Conservation (phyloP, 1,139 yeast genomes). For the Nakaseomyces sp. region DNA sequence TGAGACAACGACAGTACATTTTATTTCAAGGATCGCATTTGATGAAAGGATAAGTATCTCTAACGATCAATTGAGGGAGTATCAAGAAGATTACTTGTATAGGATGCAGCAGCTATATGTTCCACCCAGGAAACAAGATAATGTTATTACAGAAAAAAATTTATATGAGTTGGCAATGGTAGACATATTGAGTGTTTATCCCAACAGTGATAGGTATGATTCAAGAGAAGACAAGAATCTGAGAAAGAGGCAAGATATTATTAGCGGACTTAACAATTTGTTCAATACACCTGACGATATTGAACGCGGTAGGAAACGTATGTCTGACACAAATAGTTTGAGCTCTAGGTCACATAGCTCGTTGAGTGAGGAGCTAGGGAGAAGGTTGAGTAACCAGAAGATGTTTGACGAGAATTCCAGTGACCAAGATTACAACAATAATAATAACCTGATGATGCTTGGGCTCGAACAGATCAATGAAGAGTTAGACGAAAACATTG, state of each 20-base stretch:
- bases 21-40: constrained; percentile 8
- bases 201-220: background rate
- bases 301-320: constrained; percentile 20
- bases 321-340: constrained; percentile 11
- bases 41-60: constrained; percentile 4
- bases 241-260: background rate
- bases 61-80: background rate
- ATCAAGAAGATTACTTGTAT: background rate
- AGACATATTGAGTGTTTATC: background rate
- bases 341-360: constrained; percentile 20
- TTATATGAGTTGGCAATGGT: background rate
- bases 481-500: constrained; percentile 17
- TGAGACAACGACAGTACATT: background rate
- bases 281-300: constrained; percentile 9
- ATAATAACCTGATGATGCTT: constrained; percentile 17
- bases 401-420: constrained; percentile 8
- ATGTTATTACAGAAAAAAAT: background rate
- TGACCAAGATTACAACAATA: constrained; percentile 5
- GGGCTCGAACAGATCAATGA: constrained; percentile 27
- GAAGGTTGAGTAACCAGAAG: constrained; percentile 13
- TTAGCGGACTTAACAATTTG: background rate
- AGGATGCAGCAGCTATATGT: background rate
- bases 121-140: background rate
- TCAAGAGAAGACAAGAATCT: background rate
- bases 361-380: constrained; percentile 25